Evolutionary conservation across 495 filamentous ascomycete genomes (phyloP), one percentile per base, ranked within the genome.

Genomic region (Xylaria flabelliformis): DNA sequence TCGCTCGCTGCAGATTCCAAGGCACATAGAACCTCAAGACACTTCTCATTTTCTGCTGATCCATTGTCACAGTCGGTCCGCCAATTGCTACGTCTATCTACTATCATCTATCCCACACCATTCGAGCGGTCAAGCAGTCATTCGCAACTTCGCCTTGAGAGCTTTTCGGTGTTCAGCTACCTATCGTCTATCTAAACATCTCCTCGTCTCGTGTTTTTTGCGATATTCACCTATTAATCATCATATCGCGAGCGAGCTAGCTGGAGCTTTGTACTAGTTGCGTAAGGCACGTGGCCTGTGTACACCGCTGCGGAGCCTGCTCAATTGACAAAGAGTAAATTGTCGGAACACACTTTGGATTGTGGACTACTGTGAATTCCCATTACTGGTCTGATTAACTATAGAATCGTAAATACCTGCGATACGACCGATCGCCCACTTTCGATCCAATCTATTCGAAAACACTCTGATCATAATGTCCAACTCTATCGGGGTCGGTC

Each of bases 401-500:
- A 65, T n/a, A 19, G 36, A 46, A 32, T 34, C 19, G 42, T 29
- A 21, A 63, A 39, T 19, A 10, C 17, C 26, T n/a, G 2, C 50
- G 13, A 55, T 21, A 29, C 7, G n/a, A 9, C 46, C 58, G 46
- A 21, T 13, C 32, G 2, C 7, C 53, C 10, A 50, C 3, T 70
- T 56, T 26, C 26, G 12, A 29, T 44, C n/a, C 46, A 70, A 53
- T 36, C 21, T 3, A 19, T 26, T 36, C 48, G 55, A 70, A 34
- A 44, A 55, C 15, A 21, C 8, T 24, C 48, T 15, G 21, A 32
- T 51, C 41, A 59, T 0, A 32, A 72, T 72, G 70, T 67, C 70
- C 10, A 42, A 41, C 15, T 32, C 39, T 10, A 4, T 42, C n/a
- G 69, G 42, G 17, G 9, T 50, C 63, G 12, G 15, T 67, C 44